Evolutionary conservation across 352 stramenopile species (phyloP), one percentile per base, ranked within the genome.

Genomic region (Pythium dissotocum): DNA sequence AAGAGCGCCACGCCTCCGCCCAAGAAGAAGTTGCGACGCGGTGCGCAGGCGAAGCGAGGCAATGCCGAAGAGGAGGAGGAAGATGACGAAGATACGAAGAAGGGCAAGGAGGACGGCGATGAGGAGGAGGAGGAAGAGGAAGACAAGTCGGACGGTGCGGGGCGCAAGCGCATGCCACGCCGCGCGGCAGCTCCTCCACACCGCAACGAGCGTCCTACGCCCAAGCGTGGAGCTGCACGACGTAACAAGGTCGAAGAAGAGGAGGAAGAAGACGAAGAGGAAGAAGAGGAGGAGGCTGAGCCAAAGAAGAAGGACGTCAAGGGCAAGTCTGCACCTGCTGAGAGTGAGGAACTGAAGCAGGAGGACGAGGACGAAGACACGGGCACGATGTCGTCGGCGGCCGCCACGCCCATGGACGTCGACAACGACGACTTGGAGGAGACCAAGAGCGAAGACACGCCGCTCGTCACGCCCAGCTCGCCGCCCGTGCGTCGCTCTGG

Each of bases 291-390:
- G 0, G 78, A 79, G 6, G 61, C 65, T 5, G 58, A 65, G 10
- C 71, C 80, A 66, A 82, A 56, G 70, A 72, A 12, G 67, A 77
- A 75, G 2, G 62, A 71, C 7, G 54, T 65, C 48, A 55, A 78
- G 36, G 24, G 16, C 57, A 55, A 57, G 49, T 6, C 10, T 56
- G 10, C 5, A 1, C 14, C 28, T 21, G 49, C 38, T n/a, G 32
- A 58, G 52, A 63, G 35, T 21, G 46, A 55, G 9, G 48, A 42
- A 13, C 54, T 57, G 61, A 55, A 77, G 44, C 68, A 83, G 42
- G 62, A 72, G 13, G 48, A 63, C 0, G 44, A 80, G 10, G 73
- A 70, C 0, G 62, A 69, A 18, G 46, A 78, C 72, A 61, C 52
- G 30, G 30, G 44, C n/a, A 44, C 40, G 38, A 58, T 38, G 24